These are phyloP conservation scores for Penicillium sp. DNA, from an alignment of 2,329 filamentous ascomycete genomes.

Conservation along the genomic window DNA sequence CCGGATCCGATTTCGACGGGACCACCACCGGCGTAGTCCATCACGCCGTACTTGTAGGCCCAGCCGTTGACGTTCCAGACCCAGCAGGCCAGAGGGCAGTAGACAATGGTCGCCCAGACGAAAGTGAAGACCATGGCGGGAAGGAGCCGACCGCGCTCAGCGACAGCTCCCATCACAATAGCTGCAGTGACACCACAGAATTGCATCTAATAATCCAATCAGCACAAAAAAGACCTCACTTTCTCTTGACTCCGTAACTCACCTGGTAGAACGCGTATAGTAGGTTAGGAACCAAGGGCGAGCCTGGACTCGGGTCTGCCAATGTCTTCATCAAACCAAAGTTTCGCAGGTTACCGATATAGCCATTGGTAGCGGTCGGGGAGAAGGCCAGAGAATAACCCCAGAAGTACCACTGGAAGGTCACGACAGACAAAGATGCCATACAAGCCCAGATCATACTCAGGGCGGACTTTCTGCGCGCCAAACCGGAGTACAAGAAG, in stretches of 20 bases:
- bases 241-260: conserved; percentile 25
- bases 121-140: conserved; percentile 95
- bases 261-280: conserved; percentile 94
- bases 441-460: conserved; percentile 98
- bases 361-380: conserved; percentile 76
- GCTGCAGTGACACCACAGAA: conserved; percentile 92
- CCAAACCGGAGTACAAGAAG: conserved; percentile 95
- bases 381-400: conserved; percentile 95
- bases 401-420: conserved; percentile 99
- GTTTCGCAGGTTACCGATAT: conserved; percentile 86
- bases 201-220: conserved; percentile 70
- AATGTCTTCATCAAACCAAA: conserved; percentile 87
- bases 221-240: neutral
- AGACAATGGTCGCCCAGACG: conserved; percentile 95
- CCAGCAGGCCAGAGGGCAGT: conserved; percentile 97
- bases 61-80: conserved; percentile 94
- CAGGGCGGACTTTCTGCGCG: conserved; percentile 94
- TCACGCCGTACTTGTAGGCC: conserved; percentile 84
- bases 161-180: conserved; percentile 87
- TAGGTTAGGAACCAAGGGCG: conserved; percentile 82
- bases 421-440: conserved; percentile 86
- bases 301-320: conserved; percentile 81
- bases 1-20: conserved; percentile 97
- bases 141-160: conserved; percentile 88
- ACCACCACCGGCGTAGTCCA: conserved; percentile 95